Conservation (phyloP, 169 alveolate genomes). For the Pseudocohnilembus persalinus region DNA sequence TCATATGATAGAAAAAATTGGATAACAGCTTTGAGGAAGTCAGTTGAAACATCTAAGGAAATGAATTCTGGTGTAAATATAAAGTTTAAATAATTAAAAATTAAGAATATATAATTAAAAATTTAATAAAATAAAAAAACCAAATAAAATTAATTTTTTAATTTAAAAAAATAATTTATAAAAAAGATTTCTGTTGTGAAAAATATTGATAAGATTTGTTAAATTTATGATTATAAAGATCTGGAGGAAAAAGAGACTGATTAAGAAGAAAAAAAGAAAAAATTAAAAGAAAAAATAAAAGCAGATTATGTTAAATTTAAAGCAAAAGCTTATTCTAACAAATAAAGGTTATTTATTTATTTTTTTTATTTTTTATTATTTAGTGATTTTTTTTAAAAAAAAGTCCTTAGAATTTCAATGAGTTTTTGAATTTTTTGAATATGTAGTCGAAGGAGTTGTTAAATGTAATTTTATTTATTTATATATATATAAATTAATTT, state of each 20-base stretch:
- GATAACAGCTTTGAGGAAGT: conserved; percentile 21
- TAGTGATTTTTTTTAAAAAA: not conserved
- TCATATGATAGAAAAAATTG: conserved; percentile 25
- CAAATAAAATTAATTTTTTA: not conserved
- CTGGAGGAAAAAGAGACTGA: not conserved
- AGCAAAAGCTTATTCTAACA: not conserved
- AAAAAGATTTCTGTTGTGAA: not conserved
- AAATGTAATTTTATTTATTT: not conserved
- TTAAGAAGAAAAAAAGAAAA: not conserved
- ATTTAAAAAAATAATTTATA: not conserved
- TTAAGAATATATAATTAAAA: too few relatives aligned
- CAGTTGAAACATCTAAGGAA: conserved; percentile 30
- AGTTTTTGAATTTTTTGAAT: not conserved
- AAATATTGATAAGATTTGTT: not conserved
- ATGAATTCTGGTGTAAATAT: conserved; percentile 18
- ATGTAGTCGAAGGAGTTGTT: not conserved
- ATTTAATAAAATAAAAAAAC: not conserved
- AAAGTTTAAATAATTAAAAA: not conserved
- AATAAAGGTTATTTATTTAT: not conserved
- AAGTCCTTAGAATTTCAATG: not conserved
- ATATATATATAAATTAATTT: not conserved
- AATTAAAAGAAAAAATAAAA: not conserved
- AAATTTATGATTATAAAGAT: not conserved
- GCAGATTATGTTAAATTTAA: not conserved
- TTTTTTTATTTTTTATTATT: not conserved